A percentile compares a stretch with the other conserved stretches of the same genome.
Conservation (phyloP, 2,329 filamentous ascomycete genomes). For the Pseudogymnoascus destructans region DNA sequence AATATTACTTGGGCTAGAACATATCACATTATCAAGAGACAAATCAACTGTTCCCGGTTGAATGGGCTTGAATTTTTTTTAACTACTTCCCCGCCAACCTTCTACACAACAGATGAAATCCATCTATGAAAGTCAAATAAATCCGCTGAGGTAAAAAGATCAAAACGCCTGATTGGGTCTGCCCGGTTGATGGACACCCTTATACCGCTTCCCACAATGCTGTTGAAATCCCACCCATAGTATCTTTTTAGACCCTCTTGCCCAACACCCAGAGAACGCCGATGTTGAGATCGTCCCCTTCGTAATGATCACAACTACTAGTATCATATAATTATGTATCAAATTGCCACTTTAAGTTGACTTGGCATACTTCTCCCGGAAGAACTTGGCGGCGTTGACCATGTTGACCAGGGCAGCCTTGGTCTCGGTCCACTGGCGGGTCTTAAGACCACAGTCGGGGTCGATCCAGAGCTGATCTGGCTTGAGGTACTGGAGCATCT, state of each 20-base stretch:
- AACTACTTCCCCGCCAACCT: slow-evolving; percentile 1
- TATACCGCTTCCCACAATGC: slow-evolving; percentile 9
- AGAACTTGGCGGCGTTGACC: slow-evolving; percentile 96
- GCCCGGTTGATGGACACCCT: slow-evolving; percentile 7
- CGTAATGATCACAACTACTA: slow-evolving; percentile 11
- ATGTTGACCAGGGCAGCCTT: slow-evolving; percentile 93
- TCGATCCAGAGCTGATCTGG: slow-evolving; percentile 99
- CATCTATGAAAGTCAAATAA: slow-evolving; percentile 9
- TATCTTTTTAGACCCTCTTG: slow-evolving; percentile 21
- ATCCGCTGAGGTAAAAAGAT: slow-evolving; percentile 2
- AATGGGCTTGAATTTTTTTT: slow-evolving; percentile 9
- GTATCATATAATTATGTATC: slow-evolving; percentile 5
- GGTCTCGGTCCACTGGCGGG: slow-evolving; percentile 95
- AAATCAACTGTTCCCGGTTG: slow-evolving; percentile 1
- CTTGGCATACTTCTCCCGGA: slow-evolving; percentile 77
- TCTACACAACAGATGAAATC: slow-evolving; percentile 8
- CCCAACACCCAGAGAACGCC: slow-evolving; percentile 27
- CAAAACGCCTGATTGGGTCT: slow-evolving; percentile 1
- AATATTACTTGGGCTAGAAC: not conserved
- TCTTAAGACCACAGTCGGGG: slow-evolving; percentile 99
- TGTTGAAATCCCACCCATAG: slow-evolving; percentile 9
- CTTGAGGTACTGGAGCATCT: slow-evolving; percentile 97
- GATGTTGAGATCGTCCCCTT: slow-evolving; percentile 37
- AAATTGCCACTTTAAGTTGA: slow-evolving; percentile 25
- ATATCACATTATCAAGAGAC: not conserved